phyloP scores from a whole-genome alignment of 208 protist genomes.

The Vickermania ingenoplastis region DNA sequence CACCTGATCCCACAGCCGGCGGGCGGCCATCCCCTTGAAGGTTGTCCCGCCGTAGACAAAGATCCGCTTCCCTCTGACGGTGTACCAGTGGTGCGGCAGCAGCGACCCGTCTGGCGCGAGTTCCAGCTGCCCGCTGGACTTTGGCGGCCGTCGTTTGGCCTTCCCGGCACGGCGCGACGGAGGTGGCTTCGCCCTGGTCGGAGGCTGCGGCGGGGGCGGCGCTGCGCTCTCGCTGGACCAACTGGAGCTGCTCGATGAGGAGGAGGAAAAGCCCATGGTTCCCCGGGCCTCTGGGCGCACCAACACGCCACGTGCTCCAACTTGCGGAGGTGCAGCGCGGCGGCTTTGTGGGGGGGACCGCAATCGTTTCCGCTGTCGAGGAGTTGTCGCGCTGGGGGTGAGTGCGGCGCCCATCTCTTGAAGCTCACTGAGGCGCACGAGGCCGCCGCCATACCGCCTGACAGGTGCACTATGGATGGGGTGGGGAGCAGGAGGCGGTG shows the following conservation, averaged over 20 bases:
- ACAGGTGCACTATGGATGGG: too few relatives aligned
- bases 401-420: slow-evolving; percentile 7
- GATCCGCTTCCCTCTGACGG: slow-evolving; percentile 30
- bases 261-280: too few relatives aligned
- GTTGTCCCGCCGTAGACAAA: slow-evolving; percentile 56
- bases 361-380: too few relatives aligned
- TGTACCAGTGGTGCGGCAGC: slow-evolving; percentile 55
- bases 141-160: background rate
- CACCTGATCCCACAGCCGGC: slow-evolving; percentile 59
- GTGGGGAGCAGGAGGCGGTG: too few relatives aligned
- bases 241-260: background rate
- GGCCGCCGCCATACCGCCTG: slow-evolving; percentile 40
- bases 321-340: too few relatives aligned
- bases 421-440: slow-evolving; percentile 69
- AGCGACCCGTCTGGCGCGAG: slow-evolving; percentile 30
- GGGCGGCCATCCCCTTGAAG: slow-evolving; percentile 46
- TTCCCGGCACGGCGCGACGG: background rate
- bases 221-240: background rate
- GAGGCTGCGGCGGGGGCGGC: background rate
- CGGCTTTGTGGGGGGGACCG: too few relatives aligned
- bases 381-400: background rate
- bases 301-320: too few relatives aligned
- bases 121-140: slow-evolving; percentile 3
- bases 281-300: too few relatives aligned
- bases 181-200: too few relatives aligned